phyloP scores from a whole-genome alignment of 2,329 filamentous ascomycete genomes.

The Phialocephala sp. region DNA sequence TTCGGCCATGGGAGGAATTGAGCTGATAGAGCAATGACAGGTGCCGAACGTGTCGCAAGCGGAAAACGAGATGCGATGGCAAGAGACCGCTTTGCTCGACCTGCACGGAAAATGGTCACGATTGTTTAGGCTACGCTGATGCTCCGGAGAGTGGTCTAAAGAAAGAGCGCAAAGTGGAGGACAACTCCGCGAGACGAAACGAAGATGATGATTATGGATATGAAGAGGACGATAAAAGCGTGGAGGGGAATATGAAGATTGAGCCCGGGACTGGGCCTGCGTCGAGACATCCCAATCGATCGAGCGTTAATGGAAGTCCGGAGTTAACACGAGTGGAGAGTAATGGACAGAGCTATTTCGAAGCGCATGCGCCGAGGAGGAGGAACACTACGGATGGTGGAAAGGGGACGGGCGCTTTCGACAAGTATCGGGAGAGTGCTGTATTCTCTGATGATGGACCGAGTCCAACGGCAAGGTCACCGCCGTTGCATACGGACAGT shows the following conservation, averaged over 20 bases:
- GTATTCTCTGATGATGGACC: conserved; percentile 35
- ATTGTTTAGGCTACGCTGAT: conserved; percentile 69
- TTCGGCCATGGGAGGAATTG: neutral
- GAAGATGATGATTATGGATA: conserved; percentile 44
- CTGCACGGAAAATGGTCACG: conserved; percentile 73
- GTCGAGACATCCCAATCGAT: neutral
- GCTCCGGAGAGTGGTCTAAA: conserved; percentile 26
- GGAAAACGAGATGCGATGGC: conserved; percentile 77
- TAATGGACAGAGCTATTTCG: conserved; percentile 23
- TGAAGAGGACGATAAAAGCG: conserved; percentile 18
- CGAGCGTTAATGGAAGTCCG: conserved; percentile 12
- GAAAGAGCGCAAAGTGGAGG: conserved; percentile 41
- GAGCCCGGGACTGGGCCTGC: neutral
- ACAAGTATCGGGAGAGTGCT: conserved; percentile 33
- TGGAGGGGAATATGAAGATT: neutral
- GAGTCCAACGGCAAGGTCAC: conserved; percentile 42
- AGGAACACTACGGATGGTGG: conserved; percentile 13
- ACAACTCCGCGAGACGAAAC: conserved; percentile 25
- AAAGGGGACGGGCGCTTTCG: conserved; percentile 13
- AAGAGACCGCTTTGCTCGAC: conserved; percentile 75
- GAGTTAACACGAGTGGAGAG: conserved; percentile 16
- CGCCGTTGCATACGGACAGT: conserved; percentile 56
- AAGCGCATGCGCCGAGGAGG: conserved; percentile 10
- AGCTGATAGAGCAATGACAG: conserved; percentile 45
- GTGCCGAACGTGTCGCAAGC: conserved; percentile 75